Conservation (phyloP, 139 green algal species). For the Penium margaritaceum region DNA sequence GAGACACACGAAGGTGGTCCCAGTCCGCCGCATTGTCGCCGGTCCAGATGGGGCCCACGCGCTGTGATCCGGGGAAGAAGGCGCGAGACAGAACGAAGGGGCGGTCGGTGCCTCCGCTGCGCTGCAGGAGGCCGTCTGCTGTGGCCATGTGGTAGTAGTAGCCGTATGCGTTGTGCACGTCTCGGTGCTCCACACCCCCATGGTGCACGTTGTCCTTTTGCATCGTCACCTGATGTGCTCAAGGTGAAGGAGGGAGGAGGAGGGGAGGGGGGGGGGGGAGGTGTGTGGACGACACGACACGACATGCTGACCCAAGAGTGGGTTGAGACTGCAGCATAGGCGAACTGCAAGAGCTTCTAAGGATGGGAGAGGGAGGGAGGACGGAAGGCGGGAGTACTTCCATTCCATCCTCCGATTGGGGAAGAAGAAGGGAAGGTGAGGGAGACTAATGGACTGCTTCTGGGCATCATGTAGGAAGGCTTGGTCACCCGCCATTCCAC, state of each 20-base stretch:
- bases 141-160: slow-evolving; percentile 83
- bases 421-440: too few species aligned
- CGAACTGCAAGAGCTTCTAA: too few species aligned
- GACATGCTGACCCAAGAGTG: too few species aligned
- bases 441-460: too few species aligned
- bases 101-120: slow-evolving; percentile 60
- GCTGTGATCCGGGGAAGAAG: slow-evolving; percentile 82
- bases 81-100: slow-evolving; percentile 93
- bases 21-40: slow-evolving; percentile 91
- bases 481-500: too few species aligned
- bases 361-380: too few species aligned
- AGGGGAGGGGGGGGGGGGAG: not conserved
- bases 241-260: not conserved
- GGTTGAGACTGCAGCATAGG: too few species aligned
- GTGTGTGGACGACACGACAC: too few species aligned
- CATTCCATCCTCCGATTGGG: too few species aligned
- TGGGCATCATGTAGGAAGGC: too few species aligned
- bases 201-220: slow-evolving; percentile 83
- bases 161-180: slow-evolving; percentile 77
- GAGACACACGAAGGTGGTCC: slow-evolving; percentile 68
- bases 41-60: slow-evolving; percentile 91
- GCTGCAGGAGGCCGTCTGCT: slow-evolving; percentile 58
- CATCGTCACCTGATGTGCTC: slow-evolving; percentile 68
- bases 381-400: too few species aligned
- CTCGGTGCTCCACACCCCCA: slow-evolving; percentile 76